Evolutionary conservation across 169 alveolate genomes (phyloP), one percentile per base, ranked within the genome.

Genomic region (Eimeria praecox): DNA sequence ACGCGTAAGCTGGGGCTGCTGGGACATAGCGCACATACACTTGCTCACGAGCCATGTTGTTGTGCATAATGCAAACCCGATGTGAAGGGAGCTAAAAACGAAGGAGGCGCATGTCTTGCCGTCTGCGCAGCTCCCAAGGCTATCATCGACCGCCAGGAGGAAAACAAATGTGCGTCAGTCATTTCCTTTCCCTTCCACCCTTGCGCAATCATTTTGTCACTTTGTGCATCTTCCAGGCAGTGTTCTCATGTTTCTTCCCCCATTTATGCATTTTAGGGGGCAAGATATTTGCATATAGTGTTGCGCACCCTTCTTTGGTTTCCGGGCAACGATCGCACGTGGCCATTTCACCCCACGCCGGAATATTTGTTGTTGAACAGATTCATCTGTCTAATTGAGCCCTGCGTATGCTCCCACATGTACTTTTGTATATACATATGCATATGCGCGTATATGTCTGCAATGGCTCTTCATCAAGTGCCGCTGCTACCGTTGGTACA

Each of bases 51-150:
- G 6, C 46, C 10, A 33, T 14, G 3, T 9, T 3, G 6, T 69
- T 69, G 14, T 16, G 40, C 75, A 9, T 73, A 44, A 24, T 10
- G 38, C 42, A 35, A 40, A 44, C 38, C 16, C 22, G 24, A 5
- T 42, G 35, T 75, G 59, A 42, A 10, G 0, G 12, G 20, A 44
- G 59, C 4, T 44, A 18, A 40, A 42, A 44, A 42, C 49, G 18
- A 33, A 4, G 24, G 86, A 40, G 24, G 8, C 12, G 59, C 86
- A 5, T 75, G 56, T 38, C 86, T 24, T 40, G 62, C 27, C 22
- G 56, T 75, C 42, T 75, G 3, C 24, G 78, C 86, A 75, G 86
- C 86, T 75, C 86, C 86, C 62, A 40, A 40, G 59, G 86, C 86
- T 20, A 42, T 75, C 62, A 38, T 42, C 52, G 86, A 44, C 38